Evolutionary conservation across 345 rosid genomes (phyloP).

Genomic region (Abelmoschus esculentus): DNA sequence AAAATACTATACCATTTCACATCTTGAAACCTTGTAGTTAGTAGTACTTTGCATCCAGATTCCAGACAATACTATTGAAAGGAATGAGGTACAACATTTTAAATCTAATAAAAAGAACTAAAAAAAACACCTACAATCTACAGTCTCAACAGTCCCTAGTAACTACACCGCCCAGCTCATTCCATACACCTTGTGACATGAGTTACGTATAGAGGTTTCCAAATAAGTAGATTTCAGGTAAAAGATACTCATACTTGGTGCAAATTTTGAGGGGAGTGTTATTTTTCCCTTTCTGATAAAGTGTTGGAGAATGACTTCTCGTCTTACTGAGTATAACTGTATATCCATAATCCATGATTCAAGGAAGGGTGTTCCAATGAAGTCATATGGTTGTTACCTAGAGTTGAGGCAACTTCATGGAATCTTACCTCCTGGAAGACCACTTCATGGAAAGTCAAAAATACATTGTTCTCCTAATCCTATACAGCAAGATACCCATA

Average conservation of each 20-base stretch:
- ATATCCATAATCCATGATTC: not conserved
- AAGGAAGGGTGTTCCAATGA: not conserved
- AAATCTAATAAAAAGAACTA: not conserved
- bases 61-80: not conserved
- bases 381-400: not conserved
- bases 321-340: not conserved
- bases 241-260: not conserved
- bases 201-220: not conserved
- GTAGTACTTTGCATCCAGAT: not conserved
- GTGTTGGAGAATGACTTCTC: not conserved
- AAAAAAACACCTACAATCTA: not conserved
- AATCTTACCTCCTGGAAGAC: not conserved
- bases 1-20: not conserved
- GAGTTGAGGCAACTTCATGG: not conserved
- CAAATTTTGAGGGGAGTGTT: not conserved
- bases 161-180: not conserved
- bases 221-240: not conserved
- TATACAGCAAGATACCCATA: not conserved
- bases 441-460: not conserved
- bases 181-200: not conserved
- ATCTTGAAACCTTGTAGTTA: not conserved
- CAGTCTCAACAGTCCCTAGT: not conserved
- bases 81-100: not conserved
- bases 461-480: not conserved
- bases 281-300: not conserved